Evolutionary conservation across 2,329 filamentous ascomycete genomes (phyloP).

Genomic region (Pseudonectria foliicola): DNA sequence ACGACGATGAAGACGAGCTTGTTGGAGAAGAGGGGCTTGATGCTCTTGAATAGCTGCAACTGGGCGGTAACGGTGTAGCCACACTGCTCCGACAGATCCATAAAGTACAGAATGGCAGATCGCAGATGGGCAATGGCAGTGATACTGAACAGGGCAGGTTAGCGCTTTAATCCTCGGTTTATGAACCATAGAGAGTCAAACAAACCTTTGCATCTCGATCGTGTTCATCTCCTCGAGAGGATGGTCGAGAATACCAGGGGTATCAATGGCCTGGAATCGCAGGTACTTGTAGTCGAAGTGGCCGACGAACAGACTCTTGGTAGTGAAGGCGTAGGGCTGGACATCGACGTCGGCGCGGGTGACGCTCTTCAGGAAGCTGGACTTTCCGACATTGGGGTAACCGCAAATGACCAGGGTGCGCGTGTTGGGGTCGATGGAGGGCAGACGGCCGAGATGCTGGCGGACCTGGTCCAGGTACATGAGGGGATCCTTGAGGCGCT

Average conservation of each 20-base stretch:
- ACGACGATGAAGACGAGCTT: slow-evolving; percentile 95
- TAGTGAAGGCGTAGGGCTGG: slow-evolving; percentile 97
- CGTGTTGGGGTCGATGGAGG: slow-evolving; percentile 97
- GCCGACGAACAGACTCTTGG: slow-evolving; percentile 92
- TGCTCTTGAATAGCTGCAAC: slow-evolving; percentile 90
- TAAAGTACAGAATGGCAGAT: slow-evolving; percentile 94
- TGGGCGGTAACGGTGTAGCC: slow-evolving; percentile 91
- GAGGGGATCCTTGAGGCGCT: slow-evolving; percentile 87
- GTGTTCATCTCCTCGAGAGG: slow-evolving; percentile 99
- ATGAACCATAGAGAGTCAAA: background rate
- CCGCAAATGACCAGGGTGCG: slow-evolving; percentile 93
- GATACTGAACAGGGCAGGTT: slow-evolving; percentile 48
- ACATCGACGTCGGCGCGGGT: slow-evolving; percentile 94
- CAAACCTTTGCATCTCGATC: slow-evolving; percentile 81
- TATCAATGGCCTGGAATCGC: slow-evolving; percentile 75
- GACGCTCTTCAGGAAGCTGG: slow-evolving; percentile 86
- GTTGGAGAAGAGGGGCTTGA: slow-evolving; percentile 94
- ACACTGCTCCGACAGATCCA: slow-evolving; percentile 95
- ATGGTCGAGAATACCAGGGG: slow-evolving; percentile 95
- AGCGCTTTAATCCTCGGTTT: background rate
- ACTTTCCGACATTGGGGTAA: slow-evolving; percentile 97
- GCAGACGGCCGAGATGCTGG: slow-evolving; percentile 94
- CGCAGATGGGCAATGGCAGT: slow-evolving; percentile 95
- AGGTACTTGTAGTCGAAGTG: slow-evolving; percentile 87
- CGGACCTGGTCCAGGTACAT: slow-evolving; percentile 87